phyloP scores from a whole-genome alignment of 2,329 filamentous ascomycete species.

The Pseudogymnoascus sp. region DNA sequence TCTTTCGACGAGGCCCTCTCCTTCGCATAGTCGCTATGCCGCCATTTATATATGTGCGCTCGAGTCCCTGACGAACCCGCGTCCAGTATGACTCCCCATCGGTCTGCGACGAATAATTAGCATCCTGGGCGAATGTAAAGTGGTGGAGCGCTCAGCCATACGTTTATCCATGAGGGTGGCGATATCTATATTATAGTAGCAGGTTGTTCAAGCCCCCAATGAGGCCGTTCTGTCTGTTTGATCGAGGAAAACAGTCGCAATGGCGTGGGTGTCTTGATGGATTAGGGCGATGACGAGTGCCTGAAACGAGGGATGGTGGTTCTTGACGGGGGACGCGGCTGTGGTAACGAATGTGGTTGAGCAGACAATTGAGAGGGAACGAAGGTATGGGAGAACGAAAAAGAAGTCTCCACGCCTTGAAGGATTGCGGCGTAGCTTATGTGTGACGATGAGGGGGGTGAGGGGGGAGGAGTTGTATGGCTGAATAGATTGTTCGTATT shows the following conservation, averaged over 20 bases:
- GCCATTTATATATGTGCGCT: constrained; percentile 90
- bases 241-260: background rate
- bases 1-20: constrained; percentile 50
- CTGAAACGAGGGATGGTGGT: background rate
- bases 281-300: background rate
- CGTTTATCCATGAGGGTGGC: constrained; percentile 7
- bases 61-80: constrained; percentile 96
- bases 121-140: background rate
- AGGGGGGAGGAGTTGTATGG: background rate
- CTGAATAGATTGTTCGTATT: background rate
- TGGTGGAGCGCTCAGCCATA: background rate
- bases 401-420: background rate
- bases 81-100: constrained; percentile 93
- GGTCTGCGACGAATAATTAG: constrained; percentile 33
- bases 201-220: background rate
- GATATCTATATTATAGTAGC: background rate
- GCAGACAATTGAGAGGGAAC: constrained; percentile 2
- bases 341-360: constrained; percentile 6
- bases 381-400: background rate
- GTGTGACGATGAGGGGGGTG: background rate
- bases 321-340: background rate
- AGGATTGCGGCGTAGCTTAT: background rate
- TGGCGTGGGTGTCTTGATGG: background rate
- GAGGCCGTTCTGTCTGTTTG: background rate
- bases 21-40: constrained; percentile 61